Conservation (phyloP, 768 basidiomycete species). For the Lactifluus hygrophoroides region DNA sequence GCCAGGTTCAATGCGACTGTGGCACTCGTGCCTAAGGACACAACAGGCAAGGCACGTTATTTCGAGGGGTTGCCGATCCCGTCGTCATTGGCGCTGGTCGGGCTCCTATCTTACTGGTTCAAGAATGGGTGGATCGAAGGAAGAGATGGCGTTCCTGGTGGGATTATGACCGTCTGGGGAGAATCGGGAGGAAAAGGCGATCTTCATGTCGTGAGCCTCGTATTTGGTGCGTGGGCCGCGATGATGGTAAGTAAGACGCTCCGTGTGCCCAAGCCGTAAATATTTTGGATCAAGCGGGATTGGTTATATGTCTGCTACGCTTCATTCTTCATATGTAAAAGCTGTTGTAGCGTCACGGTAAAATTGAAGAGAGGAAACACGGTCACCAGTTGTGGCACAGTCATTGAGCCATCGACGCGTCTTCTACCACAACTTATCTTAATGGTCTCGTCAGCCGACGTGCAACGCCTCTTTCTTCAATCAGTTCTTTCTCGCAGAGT, state of each 20-base stretch:
- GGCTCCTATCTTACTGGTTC: slow-evolving; percentile 71
- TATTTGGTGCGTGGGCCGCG: slow-evolving; percentile 86
- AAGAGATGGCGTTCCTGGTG: slow-evolving; percentile 64
- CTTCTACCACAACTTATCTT: slow-evolving; percentile 10
- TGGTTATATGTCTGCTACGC: neutral
- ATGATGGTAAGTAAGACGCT: slow-evolving; percentile 99
- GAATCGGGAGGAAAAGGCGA: slow-evolving; percentile 68
- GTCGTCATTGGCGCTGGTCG: slow-evolving; percentile 75
- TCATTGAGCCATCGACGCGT: slow-evolving; percentile 21
- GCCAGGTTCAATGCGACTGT: slow-evolving; percentile 99
- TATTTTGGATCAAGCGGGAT: neutral
- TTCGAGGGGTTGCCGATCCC: slow-evolving; percentile 99
- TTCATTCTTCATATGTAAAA: neutral
- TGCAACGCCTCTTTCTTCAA: slow-evolving; percentile 72
- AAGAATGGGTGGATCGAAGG: slow-evolving; percentile 80
- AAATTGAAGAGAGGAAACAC: neutral
- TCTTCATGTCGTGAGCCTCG: slow-evolving; percentile 65
- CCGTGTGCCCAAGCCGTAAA: slow-evolving; percentile 68
- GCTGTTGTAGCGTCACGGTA: neutral
- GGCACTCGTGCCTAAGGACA: slow-evolving; percentile 84
- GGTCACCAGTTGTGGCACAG: neutral
- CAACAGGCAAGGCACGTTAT: slow-evolving; percentile 80
- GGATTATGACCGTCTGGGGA: slow-evolving; percentile 70
- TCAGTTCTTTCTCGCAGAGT: slow-evolving; percentile 63
- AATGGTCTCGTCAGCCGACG: slow-evolving; percentile 50